Conservation (phyloP, 2,329 filamentous ascomycete genomes). For the Boeremia exigua region DNA sequence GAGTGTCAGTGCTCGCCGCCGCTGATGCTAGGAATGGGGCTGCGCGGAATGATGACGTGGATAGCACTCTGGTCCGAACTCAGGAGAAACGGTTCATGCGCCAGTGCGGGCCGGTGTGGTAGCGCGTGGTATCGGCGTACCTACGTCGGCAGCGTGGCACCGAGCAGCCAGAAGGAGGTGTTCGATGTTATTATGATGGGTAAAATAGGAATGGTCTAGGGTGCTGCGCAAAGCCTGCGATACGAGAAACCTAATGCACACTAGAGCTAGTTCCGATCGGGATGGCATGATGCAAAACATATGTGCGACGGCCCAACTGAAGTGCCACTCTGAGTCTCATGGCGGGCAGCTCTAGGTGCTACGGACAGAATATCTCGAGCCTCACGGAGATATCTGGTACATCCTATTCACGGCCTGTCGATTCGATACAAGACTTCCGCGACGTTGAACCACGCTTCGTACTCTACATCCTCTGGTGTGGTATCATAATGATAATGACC, state of each 20-base stretch:
- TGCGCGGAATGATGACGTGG: constrained; percentile 27
- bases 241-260: too few relatives aligned
- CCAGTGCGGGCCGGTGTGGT: constrained; percentile 12
- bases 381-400: neutral
- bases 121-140: constrained; percentile 18
- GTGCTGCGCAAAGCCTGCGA: too few relatives aligned
- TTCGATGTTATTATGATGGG: neutral
- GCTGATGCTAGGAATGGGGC: constrained; percentile 12
- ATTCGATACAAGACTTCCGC: constrained; percentile 51
- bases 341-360: neutral
- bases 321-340: neutral
- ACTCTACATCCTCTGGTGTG: constrained; percentile 53
- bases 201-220: neutral
- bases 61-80: constrained; percentile 21
- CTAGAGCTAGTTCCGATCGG: too few relatives aligned
- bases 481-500: constrained; percentile 53
- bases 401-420: constrained; percentile 30
- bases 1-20: constrained; percentile 7
- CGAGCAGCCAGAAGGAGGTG: neutral
- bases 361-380: neutral
- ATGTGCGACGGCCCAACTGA: too few relatives aligned
- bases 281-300: too few relatives aligned
- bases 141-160: neutral
- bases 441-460: constrained; percentile 56
- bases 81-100: constrained; percentile 25